phyloP scores from a whole-genome alignment of 345 rosid species.

The Kandelia obovata region DNA sequence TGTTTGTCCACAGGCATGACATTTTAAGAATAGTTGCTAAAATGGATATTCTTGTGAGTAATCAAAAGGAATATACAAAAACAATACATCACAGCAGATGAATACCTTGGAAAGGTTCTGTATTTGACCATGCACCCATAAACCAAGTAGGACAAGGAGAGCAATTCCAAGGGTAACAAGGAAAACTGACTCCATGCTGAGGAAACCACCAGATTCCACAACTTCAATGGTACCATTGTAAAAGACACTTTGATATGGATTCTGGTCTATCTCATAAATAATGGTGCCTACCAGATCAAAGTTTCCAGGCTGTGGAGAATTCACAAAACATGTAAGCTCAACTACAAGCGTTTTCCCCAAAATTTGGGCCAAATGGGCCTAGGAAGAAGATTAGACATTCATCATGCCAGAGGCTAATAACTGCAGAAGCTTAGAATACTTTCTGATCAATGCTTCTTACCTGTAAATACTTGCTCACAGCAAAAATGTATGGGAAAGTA shows the following conservation, averaged over 20 bases:
- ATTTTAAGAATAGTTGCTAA: too few species aligned
- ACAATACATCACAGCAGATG: neutral
- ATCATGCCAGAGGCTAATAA: too few species aligned
- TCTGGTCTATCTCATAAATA: constrained; percentile 72
- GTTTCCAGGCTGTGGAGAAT: constrained; percentile 65
- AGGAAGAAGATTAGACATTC: too few species aligned
- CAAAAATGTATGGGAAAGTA: constrained; percentile 76
- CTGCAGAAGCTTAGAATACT: too few species aligned
- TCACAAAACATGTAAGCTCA: constrained; percentile 4
- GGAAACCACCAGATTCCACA: constrained; percentile 69
- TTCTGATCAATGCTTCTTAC: constrained; percentile 28
- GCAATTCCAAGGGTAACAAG: constrained; percentile 71
- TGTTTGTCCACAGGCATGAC: too few species aligned
- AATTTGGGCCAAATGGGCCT: too few species aligned
- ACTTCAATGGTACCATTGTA: constrained; percentile 92
- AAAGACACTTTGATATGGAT: constrained; percentile 69
- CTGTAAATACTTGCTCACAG: constrained; percentile 88
- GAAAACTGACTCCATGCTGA: constrained; percentile 84
- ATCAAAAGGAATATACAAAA: neutral
- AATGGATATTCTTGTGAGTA: too few species aligned
- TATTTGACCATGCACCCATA: constrained; percentile 71
- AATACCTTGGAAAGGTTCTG: constrained; percentile 77
- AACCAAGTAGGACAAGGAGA: constrained; percentile 51
- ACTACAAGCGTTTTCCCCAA: neutral
- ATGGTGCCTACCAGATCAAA: constrained; percentile 92